Percentiles rank a stretch among this genome's conserved stretches.
Evolutionary conservation across 345 rosid species (phyloP).

Genomic region (Dimocarpus longan): DNA sequence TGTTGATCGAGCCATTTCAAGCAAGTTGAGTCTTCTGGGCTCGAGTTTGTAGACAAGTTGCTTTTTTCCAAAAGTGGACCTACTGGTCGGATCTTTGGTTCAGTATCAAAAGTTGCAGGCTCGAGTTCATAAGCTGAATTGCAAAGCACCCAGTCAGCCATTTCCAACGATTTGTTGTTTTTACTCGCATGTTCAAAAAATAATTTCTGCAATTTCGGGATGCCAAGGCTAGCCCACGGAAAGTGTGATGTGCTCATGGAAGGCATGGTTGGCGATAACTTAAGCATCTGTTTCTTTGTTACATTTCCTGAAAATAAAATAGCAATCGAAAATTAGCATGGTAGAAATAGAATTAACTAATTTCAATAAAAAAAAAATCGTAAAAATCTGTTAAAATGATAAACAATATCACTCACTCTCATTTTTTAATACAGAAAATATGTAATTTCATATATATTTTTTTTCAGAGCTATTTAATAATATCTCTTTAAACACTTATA

Average conservation of each 20-base stretch:
- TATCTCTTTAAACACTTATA: no score
- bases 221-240: not conserved
- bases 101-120: not conserved
- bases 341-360: no score
- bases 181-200: not conserved
- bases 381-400: no score
- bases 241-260: not conserved
- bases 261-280: not conserved
- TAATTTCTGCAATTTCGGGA: not conserved
- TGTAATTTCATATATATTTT: no score
- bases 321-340: not conserved
- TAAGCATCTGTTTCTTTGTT: not conserved
- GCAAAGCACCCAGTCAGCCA: slow-evolving; percentile 7
- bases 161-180: not conserved
- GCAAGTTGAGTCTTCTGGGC: slow-evolving; percentile 1
- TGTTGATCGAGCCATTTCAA: slow-evolving; percentile 17
- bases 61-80: slow-evolving; percentile 1
- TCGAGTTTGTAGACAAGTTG: not conserved
- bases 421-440: no score
- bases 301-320: not conserved
- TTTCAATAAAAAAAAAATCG: no score
- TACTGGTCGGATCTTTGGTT: not conserved
- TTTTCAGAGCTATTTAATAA: no score
- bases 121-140: slow-evolving; percentile 14
- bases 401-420: no score